A percentile compares a stretch with the other conserved stretches of the same genome.
phyloP scores from a whole-genome alignment of 2,329 filamentous ascomycete species.

The Claviceps humidiphila region DNA sequence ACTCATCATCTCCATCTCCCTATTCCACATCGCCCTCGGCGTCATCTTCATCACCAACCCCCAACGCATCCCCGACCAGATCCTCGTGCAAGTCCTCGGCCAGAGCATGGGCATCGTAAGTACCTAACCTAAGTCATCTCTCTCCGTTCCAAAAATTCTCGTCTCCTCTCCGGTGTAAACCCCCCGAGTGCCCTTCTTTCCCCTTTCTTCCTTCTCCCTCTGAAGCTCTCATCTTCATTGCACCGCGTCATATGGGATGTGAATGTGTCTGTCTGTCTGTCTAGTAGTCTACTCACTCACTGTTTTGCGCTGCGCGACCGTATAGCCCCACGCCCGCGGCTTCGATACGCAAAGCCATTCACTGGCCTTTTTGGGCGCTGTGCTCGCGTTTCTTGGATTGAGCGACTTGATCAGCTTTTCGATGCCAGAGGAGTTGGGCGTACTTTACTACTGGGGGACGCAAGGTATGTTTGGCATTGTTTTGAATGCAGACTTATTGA shows the following conservation, averaged over 20 bases:
- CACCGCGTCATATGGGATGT: too few species aligned
- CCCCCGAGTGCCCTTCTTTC: too few species aligned
- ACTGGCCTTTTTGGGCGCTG: slow-evolving; percentile 58
- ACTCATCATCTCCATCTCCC: slow-evolving; percentile 66
- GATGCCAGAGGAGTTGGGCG: slow-evolving; percentile 51
- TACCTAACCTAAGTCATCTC: not conserved
- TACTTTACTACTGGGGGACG: slow-evolving; percentile 51
- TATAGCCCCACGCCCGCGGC: slow-evolving; percentile 55
- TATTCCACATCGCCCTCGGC: slow-evolving; percentile 74
- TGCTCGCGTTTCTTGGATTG: slow-evolving; percentile 48
- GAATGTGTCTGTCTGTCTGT: too few species aligned
- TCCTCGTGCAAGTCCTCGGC: slow-evolving; percentile 67
- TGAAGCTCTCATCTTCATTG: too few species aligned
- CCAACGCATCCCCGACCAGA: slow-evolving; percentile 59
- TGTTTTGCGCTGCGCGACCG: too few species aligned
- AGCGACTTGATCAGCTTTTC: slow-evolving; percentile 54
- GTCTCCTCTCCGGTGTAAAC: too few species aligned
- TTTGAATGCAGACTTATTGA: too few species aligned
- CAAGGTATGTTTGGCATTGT: slow-evolving; percentile 36
- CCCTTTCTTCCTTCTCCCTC: too few species aligned
- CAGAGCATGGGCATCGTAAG: slow-evolving; percentile 71
- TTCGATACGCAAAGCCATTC: slow-evolving; percentile 59
- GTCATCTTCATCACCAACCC: slow-evolving; percentile 74
- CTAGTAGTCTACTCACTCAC: too few species aligned
- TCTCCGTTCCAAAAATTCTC: too few species aligned